These are phyloP conservation scores for Camillea tinctor DNA, from an alignment of 2,329 filamentous ascomycete genomes.

Conservation along the genomic window DNA sequence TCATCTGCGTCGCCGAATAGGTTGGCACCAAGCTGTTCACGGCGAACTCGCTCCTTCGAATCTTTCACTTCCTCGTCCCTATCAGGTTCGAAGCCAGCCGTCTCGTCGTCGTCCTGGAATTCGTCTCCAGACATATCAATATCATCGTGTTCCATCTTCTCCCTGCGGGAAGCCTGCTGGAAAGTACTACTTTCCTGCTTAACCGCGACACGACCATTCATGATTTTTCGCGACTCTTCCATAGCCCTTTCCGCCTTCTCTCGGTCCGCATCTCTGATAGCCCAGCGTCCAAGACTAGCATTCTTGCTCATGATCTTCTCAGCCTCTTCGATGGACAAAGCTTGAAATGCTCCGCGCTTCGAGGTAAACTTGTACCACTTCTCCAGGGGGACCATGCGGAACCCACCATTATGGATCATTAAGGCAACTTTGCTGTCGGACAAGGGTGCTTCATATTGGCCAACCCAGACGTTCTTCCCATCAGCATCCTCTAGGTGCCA, in stretches of 20 bases:
- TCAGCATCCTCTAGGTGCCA: conserved; percentile 98
- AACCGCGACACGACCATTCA: conserved; percentile 57
- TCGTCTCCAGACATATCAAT: conserved; percentile 67
- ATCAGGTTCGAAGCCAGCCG: conserved; percentile 70
- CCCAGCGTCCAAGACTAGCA: conserved; percentile 74
- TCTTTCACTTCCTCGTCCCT: conserved; percentile 79
- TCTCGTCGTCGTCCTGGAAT: conserved; percentile 88
- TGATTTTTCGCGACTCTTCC: conserved; percentile 60
- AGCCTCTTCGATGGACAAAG: conserved; percentile 78
- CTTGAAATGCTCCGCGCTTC: conserved; percentile 72
- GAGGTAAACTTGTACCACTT: conserved; percentile 91
- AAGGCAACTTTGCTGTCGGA: conserved; percentile 83
- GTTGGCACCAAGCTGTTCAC: conserved; percentile 83
- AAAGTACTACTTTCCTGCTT: conserved; percentile 69
- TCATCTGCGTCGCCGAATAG: conserved; percentile 72
- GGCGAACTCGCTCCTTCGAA: conserved; percentile 69
- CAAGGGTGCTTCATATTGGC: conserved; percentile 83
- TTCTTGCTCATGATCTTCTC: conserved; percentile 82
- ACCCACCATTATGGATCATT: conserved; percentile 66
- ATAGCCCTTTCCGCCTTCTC: conserved; percentile 57
- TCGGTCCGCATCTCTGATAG: conserved; percentile 59
- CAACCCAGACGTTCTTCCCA: conserved; percentile 91
- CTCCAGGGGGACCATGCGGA: conserved; percentile 87
- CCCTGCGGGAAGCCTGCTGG: conserved; percentile 57
- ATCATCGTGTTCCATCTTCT: conserved; percentile 70